Base-by-base conservation (phyloP, 1,284 basidiomycete species). In the Ganoderma boninense region DNA sequence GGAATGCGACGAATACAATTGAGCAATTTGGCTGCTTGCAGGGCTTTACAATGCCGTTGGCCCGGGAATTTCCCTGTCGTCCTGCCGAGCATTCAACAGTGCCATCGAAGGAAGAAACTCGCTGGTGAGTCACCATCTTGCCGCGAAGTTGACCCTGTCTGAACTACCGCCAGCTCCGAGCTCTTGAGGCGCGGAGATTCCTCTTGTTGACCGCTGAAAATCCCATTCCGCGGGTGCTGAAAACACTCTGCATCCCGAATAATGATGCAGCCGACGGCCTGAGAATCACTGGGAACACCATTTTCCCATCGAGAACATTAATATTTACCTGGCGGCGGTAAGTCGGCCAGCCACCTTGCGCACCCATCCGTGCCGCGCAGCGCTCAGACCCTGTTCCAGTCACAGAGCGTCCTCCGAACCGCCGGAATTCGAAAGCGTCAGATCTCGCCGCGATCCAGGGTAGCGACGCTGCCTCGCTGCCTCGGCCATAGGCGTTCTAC, bases 311-410 rank as follows among this genome's bases (percentile, higher is more conserved):
- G 23, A 62, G 42, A 62, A 26, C 49, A 54, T 54, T 26, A 54
- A 54, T 54, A 26, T 54, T 13, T 26, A 54, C 29, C 23, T 26
- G 23, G 26, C 42, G 60, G 60, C 23, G 60, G 60, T 62, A 62
- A 20, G 38, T 62, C 60, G 60, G 60, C 40, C 38, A 62, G 3
- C 60, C 40, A 23, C n/a, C 20, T 20, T 35, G 32, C 35, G 57
- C 20, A 60, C 57, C 56, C 26, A 57, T 29, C 16, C 16, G 4
- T 10, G 44, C 44, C 49, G 49, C 38, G 35, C 38, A 57, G 54
- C 54, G 54, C 57, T 60, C 20, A 60, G 57, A 35, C 57, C 57
- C 32, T 60, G 57, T 57, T 57, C 26, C 35, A 23, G 38, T 60
- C 20, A 35, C 57, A 60, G 57, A 60, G 57, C 29, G 57, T 23